These are phyloP conservation scores for Sporothrix protearum DNA, from an alignment of 2,329 filamentous ascomycete genomes.

Conservation along the genomic window DNA sequence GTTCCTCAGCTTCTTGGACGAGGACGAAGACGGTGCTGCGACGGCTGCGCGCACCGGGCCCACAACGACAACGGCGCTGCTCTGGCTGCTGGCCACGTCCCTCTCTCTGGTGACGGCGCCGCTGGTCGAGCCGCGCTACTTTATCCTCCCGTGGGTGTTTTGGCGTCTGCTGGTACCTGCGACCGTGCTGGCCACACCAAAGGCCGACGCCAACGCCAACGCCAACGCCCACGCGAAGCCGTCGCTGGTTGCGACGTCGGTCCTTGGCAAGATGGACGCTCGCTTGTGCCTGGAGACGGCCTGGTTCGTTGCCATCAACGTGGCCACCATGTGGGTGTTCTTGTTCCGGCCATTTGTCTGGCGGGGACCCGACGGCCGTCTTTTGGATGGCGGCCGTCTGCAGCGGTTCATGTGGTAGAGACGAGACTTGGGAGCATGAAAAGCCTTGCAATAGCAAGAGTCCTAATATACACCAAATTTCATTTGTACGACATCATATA, in stretches of 20 bases:
- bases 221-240: neutral
- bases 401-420: conserved; percentile 80
- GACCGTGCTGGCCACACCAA: conserved; percentile 29
- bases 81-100: conserved; percentile 64
- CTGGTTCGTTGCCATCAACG: conserved; percentile 67
- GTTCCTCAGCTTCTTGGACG: conserved; percentile 28
- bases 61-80: conserved; percentile 50
- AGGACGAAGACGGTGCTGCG: conserved; percentile 31
- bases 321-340: conserved; percentile 67
- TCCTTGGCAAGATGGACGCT: conserved; percentile 40
- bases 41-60: conserved; percentile 35
- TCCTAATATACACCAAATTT: neutral
- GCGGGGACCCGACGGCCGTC: conserved; percentile 49
- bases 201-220: neutral
- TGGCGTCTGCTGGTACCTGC: conserved; percentile 78
- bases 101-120: conserved; percentile 83
- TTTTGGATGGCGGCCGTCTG: conserved; percentile 53
- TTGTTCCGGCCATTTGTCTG: conserved; percentile 65
- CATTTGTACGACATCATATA: neutral
- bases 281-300: conserved; percentile 58
- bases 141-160: conserved; percentile 91
- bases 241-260: conserved; percentile 11
- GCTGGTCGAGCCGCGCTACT: conserved; percentile 91
- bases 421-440: neutral
- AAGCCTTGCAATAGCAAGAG: neutral